Conservation (phyloP, 2,329 filamentous ascomycete genomes). For the Trichoderma koningiopsis region DNA sequence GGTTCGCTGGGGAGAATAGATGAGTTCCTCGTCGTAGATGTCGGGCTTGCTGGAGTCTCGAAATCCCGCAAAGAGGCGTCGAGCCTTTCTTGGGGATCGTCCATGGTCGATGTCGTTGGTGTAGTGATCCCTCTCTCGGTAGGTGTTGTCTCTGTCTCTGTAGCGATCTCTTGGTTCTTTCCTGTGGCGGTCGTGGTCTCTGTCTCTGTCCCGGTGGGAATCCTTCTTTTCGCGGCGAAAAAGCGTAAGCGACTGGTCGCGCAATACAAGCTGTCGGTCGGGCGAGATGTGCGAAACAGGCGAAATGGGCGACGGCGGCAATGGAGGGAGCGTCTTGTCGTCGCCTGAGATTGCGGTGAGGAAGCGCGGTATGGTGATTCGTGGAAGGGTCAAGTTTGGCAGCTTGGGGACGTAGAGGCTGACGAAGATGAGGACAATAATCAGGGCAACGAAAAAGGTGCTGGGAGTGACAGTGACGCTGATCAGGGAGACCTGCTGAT, state of each 20-base stretch:
- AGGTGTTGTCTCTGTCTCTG: constrained; percentile 15
- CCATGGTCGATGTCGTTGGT: constrained; percentile 31
- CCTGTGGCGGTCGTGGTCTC: constrained; percentile 7
- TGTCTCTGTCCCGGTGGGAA: neutral
- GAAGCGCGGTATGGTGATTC: constrained; percentile 39
- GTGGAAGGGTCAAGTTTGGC: constrained; percentile 39
- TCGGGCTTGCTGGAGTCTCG: constrained; percentile 50
- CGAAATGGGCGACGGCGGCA: constrained; percentile 27
- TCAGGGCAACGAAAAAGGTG: constrained; percentile 57
- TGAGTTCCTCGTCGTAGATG: constrained; percentile 37
- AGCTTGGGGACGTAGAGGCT: constrained; percentile 50
- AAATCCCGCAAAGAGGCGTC: constrained; percentile 59
- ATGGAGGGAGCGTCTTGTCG: constrained; percentile 35
- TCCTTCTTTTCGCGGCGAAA: constrained; percentile 35
- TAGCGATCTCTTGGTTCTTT: constrained; percentile 23
- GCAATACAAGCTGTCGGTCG: constrained; percentile 36
- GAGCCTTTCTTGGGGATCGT: constrained; percentile 44
- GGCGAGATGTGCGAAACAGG: constrained; percentile 8
- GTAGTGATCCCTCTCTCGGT: constrained; percentile 18
- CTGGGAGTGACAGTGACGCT: constrained; percentile 61
- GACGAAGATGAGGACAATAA: constrained; percentile 54
- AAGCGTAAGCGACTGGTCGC: constrained; percentile 39
- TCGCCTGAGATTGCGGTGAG: constrained; percentile 25
- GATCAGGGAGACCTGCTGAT: constrained; percentile 63
- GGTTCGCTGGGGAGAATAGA: constrained; percentile 40